These are phyloP conservation scores for Massarina eburnea DNA, from an alignment of 2,329 filamentous ascomycete genomes.

Conservation along the genomic window DNA sequence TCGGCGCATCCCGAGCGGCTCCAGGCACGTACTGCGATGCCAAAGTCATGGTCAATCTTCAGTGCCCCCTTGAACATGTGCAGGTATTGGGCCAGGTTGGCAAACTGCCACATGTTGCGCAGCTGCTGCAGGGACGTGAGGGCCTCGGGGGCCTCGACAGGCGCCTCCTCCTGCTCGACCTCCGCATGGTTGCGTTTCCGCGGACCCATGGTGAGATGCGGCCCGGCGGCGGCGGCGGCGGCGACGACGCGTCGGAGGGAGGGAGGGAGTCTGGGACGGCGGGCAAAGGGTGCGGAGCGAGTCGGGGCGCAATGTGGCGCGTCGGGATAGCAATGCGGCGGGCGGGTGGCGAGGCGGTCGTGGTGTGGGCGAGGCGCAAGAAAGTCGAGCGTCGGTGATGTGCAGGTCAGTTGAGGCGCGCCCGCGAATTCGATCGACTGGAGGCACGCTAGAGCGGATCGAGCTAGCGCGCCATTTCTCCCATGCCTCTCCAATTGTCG, in stretches of 20 bases:
- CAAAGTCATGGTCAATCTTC: slow-evolving; percentile 85
- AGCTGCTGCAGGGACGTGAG: slow-evolving; percentile 62
- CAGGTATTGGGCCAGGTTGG: slow-evolving; percentile 91
- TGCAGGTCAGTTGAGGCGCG: not conserved
- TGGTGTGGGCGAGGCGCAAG: not conserved
- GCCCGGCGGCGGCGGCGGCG: slow-evolving; percentile 14
- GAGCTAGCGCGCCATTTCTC: too few species aligned
- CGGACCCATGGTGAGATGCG: slow-evolving; percentile 43
- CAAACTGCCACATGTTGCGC: slow-evolving; percentile 94
- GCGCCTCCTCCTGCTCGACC: slow-evolving; percentile 53
- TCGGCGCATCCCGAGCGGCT: slow-evolving; percentile 13
- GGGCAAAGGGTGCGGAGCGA: not conserved
- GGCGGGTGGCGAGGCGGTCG: not conserved
- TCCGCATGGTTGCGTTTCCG: slow-evolving; percentile 51
- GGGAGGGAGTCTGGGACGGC: slow-evolving; percentile 3
- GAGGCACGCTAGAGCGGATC: not conserved
- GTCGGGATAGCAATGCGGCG: not conserved
- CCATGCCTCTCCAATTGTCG: too few species aligned
- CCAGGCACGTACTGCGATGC: slow-evolving; percentile 72
- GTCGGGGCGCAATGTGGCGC: not conserved
- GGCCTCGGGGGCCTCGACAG: slow-evolving; percentile 47
- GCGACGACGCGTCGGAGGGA: slow-evolving; percentile 11
- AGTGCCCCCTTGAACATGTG: slow-evolving; percentile 85
- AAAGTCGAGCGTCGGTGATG: not conserved
- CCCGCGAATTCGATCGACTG: not conserved